Base-by-base conservation (phyloP, 1,284 basidiomycete genomes). In the Porphyrellus sp. region DNA sequence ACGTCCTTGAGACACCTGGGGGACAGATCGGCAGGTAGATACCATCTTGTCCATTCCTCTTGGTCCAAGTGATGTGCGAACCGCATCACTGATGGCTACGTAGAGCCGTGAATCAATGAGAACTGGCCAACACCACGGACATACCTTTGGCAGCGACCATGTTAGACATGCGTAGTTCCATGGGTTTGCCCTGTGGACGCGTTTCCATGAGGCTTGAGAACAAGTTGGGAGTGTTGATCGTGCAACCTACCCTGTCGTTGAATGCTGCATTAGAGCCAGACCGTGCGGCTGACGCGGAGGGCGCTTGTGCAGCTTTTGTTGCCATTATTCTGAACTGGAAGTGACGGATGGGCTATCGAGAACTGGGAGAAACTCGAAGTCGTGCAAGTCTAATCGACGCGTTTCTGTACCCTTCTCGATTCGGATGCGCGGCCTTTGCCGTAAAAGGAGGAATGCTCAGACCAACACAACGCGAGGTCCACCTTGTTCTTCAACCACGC, bases 31-130 rank as follows among this genome's bases (percentile, higher is more conserved):
- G 20, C 8, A 46, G 41, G 49, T 49, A 66, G 77, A 57, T 63
- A 90, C 94, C 95, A 98, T 98, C 78, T 98, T 98, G 77, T 99
- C 97, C 97, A 99, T 99, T 61, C 97, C 97, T 73, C 92, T 88
- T 42, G 97, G 97, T 18, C 97, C 97, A 59, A 99, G 75, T 47
- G 94, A 98, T 46, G 97, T 99, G 65, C 97, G 81, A 33, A 99
- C 93, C 48, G 94, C 96, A 76, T 98, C 96, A 63, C 93, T 94
- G 64, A 99, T 97, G 31, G 97, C 96, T 97, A 60, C 20, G 49
- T 46, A 43, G 37, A 33, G 52, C 56, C 42, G 54, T 54, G 5
- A 68, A 45, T 53, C 43, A 50, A 20, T n/a, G 11, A 40, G 18
- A 51, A 35, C 12, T 25, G 31, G 21, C 31, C 18, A 37, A 41